Evolutionary conservation across 2,329 filamentous ascomycete genomes (phyloP), one percentile per base, ranked within the genome.

Genomic region (Fonsecaea pugnacius): DNA sequence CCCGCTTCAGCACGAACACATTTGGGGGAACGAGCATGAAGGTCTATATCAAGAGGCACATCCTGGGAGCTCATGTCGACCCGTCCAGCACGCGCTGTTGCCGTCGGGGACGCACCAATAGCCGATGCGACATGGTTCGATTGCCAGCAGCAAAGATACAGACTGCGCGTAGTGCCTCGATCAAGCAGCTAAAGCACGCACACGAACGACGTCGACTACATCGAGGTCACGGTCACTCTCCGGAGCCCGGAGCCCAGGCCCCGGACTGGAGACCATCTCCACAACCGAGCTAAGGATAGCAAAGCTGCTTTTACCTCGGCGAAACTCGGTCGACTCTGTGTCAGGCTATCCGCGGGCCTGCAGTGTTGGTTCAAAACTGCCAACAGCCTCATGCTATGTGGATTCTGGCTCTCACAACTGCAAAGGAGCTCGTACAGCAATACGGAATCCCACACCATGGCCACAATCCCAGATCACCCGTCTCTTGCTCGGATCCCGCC

Each of bases 401-500:
- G 43, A 27, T 27, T 48, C 43, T 48, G 9, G 27, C 43, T 5
- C 43, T 48, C 43, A 48, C 43, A 48, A 48, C 43, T 16, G 24
- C 18, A 10, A 48, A 12, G 21, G 21, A 30, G 27, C 43, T 48
- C 21, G 43, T 48, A 48, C 43, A 21, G 38, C 18, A 56, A 48
- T 8, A 48, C 43, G 43, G 43, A 24, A 48, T 24, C 38, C 43
- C 24, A 48, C 43, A 40, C 18, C 18, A 52, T 60, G 48, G 21
- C 46, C 50, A 40, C 36, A 24, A 38, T 53, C 9, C 35, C 58
- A 38, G 48, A 60, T 16, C 58, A 60, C 35, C 58, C 58, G 14
- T 52, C 58, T 10, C 32, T 60, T 6, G 58, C 58, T 14, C 58
- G 58, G 14, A 60, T 60, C 30, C 58, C 58, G 24, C n/a, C 36